phyloP scores from a whole-genome alignment of 2,329 filamentous ascomycete genomes.

The Talaromyces pinophilus region DNA sequence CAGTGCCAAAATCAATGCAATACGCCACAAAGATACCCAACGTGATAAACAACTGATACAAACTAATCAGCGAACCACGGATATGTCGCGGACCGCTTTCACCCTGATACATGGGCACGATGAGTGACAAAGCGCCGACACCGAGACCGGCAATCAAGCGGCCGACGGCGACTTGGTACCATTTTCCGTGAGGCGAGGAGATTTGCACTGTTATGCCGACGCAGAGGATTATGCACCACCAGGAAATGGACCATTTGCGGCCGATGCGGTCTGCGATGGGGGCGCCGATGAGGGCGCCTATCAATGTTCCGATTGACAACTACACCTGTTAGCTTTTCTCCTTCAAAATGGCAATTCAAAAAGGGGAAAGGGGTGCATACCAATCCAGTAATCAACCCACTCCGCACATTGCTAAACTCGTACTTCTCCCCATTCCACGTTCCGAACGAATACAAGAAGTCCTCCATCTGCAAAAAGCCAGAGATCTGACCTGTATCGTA shows the following conservation, averaged over 20 bases:
- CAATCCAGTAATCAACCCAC: slow-evolving; percentile 46
- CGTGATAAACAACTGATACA: slow-evolving; percentile 52
- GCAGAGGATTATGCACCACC: slow-evolving; percentile 43
- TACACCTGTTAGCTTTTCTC: slow-evolving; percentile 24
- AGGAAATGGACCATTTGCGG: slow-evolving; percentile 44
- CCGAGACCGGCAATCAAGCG: slow-evolving; percentile 47
- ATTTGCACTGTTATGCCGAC: slow-evolving; percentile 49
- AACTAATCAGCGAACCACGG: slow-evolving; percentile 45
- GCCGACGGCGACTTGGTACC: slow-evolving; percentile 47
- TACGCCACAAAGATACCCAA: slow-evolving; percentile 51
- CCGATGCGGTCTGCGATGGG: slow-evolving; percentile 47
- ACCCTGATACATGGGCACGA: slow-evolving; percentile 51
- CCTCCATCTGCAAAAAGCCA: slow-evolving; percentile 45
- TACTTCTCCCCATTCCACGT: slow-evolving; percentile 31
- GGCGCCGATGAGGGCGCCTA: slow-evolving; percentile 45
- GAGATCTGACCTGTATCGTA: slow-evolving; percentile 50
- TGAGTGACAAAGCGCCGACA: slow-evolving; percentile 44
- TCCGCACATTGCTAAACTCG: slow-evolving; percentile 44
- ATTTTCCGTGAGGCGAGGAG: slow-evolving; percentile 37
- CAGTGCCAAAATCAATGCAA: slow-evolving; percentile 51
- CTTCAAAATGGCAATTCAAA: no score
- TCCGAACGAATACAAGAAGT: slow-evolving; percentile 45
- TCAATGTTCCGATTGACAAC: slow-evolving; percentile 48
- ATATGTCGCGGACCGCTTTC: slow-evolving; percentile 49
- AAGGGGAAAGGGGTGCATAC: slow-evolving; percentile 28